phyloP scores from a whole-genome alignment of 495 filamentous ascomycete species.

The Tuber microsphaerosporum region DNA sequence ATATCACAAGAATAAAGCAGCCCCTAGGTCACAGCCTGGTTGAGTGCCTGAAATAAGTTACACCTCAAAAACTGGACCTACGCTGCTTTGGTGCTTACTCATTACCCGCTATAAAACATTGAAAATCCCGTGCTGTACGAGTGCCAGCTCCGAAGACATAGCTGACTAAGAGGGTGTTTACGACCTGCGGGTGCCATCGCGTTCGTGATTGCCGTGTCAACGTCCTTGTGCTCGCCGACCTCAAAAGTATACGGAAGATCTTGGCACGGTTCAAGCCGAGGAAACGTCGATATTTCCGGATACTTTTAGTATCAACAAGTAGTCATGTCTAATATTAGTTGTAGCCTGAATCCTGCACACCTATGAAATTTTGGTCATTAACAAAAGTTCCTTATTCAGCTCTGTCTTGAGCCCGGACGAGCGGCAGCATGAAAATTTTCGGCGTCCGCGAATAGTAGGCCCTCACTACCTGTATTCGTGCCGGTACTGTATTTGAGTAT shows the following conservation, averaged over 20 bases:
- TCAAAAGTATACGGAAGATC: too few species aligned
- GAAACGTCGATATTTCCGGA: too few species aligned
- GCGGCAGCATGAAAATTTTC: background rate
- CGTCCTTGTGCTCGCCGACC: background rate
- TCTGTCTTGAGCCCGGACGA: background rate
- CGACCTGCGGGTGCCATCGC: background rate
- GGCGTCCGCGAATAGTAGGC: background rate
- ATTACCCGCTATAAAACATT: background rate
- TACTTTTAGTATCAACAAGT: background rate
- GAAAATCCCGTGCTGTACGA: background rate
- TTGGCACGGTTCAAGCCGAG: too few species aligned
- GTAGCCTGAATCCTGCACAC: background rate
- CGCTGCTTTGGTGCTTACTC: background rate
- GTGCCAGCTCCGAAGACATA: background rate
- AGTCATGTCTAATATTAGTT: background rate
- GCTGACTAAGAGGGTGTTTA: background rate
- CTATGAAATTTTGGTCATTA: background rate
- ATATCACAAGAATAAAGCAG: background rate
- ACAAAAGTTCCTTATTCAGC: background rate
- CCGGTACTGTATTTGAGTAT: background rate
- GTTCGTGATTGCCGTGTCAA: background rate
- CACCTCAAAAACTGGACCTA: background rate
- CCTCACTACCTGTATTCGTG: background rate
- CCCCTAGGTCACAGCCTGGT: background rate
- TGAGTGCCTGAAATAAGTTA: background rate